These are phyloP conservation scores for Ophiostoma sp. DNA, from an alignment of 2,329 filamentous ascomycete genomes.

Conservation along the genomic window DNA sequence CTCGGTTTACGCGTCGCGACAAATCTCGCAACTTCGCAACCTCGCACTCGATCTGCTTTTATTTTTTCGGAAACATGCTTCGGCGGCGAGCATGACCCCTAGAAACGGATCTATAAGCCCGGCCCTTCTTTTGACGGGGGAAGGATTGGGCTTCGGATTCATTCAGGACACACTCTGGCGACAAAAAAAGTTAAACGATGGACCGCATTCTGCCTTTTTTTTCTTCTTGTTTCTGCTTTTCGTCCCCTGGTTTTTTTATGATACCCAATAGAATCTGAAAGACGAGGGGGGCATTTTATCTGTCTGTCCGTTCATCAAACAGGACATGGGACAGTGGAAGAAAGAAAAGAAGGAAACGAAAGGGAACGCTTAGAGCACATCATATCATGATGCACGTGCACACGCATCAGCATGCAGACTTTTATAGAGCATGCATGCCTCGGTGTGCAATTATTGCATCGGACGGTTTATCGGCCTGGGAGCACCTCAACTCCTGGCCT, in stretches of 20 bases:
- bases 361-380: conserved; percentile 31
- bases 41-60: conserved; percentile 28
- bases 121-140: conserved; percentile 34
- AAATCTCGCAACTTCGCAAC: neutral
- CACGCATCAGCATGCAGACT: conserved; percentile 31
- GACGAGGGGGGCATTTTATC: conserved; percentile 33
- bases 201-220: conserved; percentile 38
- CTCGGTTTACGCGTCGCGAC: conserved; percentile 18
- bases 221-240: conserved; percentile 40
- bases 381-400: conserved; percentile 17
- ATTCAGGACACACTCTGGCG: conserved; percentile 40
- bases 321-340: conserved; percentile 23
- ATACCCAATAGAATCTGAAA: conserved; percentile 45
- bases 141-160: conserved; percentile 40
- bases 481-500: conserved; percentile 38
- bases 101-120: conserved; percentile 30
- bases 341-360: conserved; percentile 26
- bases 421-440: too few species aligned
- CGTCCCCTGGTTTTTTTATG: conserved; percentile 39
- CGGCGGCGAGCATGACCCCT: conserved; percentile 43
- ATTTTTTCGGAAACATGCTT: conserved; percentile 34
- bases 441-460: conserved; percentile 29
- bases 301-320: conserved; percentile 33
- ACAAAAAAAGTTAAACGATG: conserved; percentile 35
- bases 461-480: conserved; percentile 36